Evolutionary conservation across 106 monocot species (phyloP), one percentile per base, ranked within the genome.

Genomic region (Agapanthus africanus): DNA sequence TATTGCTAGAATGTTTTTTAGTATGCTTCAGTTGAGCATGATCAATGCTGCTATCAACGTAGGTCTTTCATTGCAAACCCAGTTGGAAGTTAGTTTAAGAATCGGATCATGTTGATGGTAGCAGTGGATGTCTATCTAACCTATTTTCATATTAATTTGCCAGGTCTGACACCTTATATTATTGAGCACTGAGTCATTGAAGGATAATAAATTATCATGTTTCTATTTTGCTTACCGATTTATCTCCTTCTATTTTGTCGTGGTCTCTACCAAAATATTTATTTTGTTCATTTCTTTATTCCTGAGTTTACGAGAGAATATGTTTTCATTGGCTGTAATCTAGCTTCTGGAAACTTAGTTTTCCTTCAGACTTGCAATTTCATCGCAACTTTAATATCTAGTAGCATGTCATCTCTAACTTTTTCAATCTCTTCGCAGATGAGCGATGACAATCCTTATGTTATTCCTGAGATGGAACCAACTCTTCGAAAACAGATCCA

Each of bases 381-480:
- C 21, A 21, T 9, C 34, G 31, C 31, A 32, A 49, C 25, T 37
- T 37, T 37, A 6, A 7, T 18, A 63, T 37, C 27, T 35, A 27
- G 26, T 40, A 40, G 4, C 13, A 25, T 68, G 3, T 50, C 33
- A n/a, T 28, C 4, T 11, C 37, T 68, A 9, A 50, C 19, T 38
- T 6, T n/a, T 32, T 33, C 32, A 32, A 68, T 11, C n/a, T 49
- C 28, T 44, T 56, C 70, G 56, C 81, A 99, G 99, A 93, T 99
- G 99, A 93, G 99, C 67, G 99, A 90, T 76, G 99, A 99, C 60
- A 80, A 93, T 67, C 93, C 92, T 54, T 93, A 78, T 59, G 71
- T 83, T 16, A 99, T 99, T 71, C 99, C 99, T 37, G 99, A 93
- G 69, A 99, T 99, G 89, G 99, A 99, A 6, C 90, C 99, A 67